Base-by-base conservation (phyloP, 2,329 filamentous ascomycete genomes). In the Hypoxylon sp. region DNA sequence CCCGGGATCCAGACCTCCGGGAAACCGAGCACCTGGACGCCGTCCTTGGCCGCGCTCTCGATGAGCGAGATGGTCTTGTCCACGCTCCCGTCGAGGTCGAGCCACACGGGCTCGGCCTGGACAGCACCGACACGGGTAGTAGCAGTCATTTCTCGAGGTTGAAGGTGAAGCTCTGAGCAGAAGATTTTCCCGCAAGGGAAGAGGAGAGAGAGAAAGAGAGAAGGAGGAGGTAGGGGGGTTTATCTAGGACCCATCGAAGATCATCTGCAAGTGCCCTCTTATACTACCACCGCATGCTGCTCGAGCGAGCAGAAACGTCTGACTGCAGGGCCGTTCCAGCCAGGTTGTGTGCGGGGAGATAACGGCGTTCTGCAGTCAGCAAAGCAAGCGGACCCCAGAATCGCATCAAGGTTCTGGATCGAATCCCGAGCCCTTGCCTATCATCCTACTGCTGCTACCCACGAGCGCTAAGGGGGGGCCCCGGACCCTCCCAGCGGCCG, bases 41-140 rank as follows among this genome's bases (percentile, higher is more conserved):
- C 83, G 44, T 84, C 81, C 4, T 74, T 65, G 0, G 82, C 82
- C 0, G 87, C 87, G 68, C 86, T 81, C 37, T 79, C 74, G 65
- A 90, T 88, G 52, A 89, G 78, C 0, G 75, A 70, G 68, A 84
- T 83, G 6, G 87, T 87, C 72, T 89, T 89, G 1, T 79, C 72
- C 1, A 89, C 82, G 1, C 81, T 79, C 0, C 73, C 82, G 6
- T 81, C 76, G 1, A 89, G 79, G 68, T 90, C 84, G 6, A 89
- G 78, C 86, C 86, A 89, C 1, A 78, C 80, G 0, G 87, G 85
- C 72, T 89, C 87, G 5, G 83, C 81, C 70, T 89, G 86, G 0
- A 84, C 81, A 11, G 84, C 83, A 26, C 81, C 84, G 4, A 85
- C 80, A 32, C 74, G 73, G 49, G 74, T 54, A 28, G 50, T 72